A percentile compares a stretch with the other conserved stretches of the same genome.
Conservation (phyloP, 805 yeast genomes). For the Pachysolen tannophilus region DNA sequence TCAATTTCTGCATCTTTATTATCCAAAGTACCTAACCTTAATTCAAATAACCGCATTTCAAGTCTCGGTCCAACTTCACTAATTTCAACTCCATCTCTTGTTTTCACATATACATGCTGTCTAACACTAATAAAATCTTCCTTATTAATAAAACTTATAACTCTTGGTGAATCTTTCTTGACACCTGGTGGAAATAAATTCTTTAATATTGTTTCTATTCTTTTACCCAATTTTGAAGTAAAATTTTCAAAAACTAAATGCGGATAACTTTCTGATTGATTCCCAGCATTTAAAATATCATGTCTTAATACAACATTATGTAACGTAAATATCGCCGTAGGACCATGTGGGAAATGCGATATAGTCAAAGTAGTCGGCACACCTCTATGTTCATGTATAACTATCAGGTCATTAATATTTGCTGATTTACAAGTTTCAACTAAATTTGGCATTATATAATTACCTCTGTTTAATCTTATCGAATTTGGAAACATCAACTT, state of each 20-base stretch:
- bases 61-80: constrained; percentile 99
- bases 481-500: constrained; percentile 85
- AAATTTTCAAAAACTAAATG: constrained; percentile 91
- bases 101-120: constrained; percentile 89
- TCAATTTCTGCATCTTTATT: constrained; percentile 97
- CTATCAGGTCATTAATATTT: constrained; percentile 74
- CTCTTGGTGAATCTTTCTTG: constrained; percentile 80
- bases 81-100: constrained; percentile 80
- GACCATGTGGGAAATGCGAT: constrained; percentile 97
- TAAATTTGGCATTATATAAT: constrained; percentile 74
- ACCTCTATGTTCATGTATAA: constrained; percentile 96
- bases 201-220: constrained; percentile 74
- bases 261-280: constrained; percentile 86
- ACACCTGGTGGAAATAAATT: constrained; percentile 97
- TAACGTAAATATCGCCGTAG: constrained; percentile 87
- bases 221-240: constrained; percentile 67
- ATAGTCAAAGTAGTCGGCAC: constrained; percentile 90
- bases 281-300: constrained; percentile 80
- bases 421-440: constrained; percentile 74
- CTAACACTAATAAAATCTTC: constrained; percentile 92
- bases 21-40: constrained; percentile 84
- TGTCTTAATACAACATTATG: constrained; percentile 94
- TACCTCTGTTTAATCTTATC: constrained; percentile 88
- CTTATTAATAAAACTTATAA: constrained; percentile 83
- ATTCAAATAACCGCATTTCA: constrained; percentile 89